Conservation (phyloP, 139 green algal species). For the Zygnema cylindricum region DNA sequence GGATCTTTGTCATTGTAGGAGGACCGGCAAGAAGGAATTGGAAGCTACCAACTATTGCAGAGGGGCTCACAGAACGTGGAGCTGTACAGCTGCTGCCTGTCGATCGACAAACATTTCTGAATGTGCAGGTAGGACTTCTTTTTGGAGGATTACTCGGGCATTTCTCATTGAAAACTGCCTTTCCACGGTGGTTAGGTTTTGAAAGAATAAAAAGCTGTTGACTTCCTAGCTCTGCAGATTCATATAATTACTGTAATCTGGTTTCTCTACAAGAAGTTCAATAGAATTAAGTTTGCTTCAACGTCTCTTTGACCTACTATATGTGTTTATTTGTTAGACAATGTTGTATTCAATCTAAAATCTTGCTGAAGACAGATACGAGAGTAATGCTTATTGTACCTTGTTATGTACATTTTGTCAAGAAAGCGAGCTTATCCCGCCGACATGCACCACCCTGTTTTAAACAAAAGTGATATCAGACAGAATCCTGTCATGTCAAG, state of each 20-base stretch:
- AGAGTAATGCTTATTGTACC: background rate
- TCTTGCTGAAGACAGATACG: background rate
- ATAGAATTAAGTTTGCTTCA: background rate
- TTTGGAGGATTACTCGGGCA: background rate
- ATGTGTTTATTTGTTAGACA: background rate
- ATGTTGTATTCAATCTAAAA: background rate
- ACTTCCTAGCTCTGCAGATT: no score
- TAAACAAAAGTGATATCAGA: background rate
- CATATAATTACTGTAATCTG: no score
- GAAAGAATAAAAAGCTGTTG: background rate
- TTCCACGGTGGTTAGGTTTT: background rate
- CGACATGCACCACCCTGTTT: background rate
- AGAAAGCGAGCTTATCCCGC: background rate
- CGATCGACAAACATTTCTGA: background rate
- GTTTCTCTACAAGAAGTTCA: background rate
- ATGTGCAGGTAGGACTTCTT: background rate
- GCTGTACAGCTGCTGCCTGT: background rate
- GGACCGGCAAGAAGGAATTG: background rate
- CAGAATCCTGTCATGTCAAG: background rate
- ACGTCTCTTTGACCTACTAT: background rate
- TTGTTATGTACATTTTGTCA: no score
- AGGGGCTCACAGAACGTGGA: slow-evolving; percentile 16
- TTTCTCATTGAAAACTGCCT: background rate
- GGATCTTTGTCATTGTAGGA: background rate
- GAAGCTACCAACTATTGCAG: background rate